Conservation (phyloP, 441 rosid species). For the Adansonia grandidieri region DNA sequence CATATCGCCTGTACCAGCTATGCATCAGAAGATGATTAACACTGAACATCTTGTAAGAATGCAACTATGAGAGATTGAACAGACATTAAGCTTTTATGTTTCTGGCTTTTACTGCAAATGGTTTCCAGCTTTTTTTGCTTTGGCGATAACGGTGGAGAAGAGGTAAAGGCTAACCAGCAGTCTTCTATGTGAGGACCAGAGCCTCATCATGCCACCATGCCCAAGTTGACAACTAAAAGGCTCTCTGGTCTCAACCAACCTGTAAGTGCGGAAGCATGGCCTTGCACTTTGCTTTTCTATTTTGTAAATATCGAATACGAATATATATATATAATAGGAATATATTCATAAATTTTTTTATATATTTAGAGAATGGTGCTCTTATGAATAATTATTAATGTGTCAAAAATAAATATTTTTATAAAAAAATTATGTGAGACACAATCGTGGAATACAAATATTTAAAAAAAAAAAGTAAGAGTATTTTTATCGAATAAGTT, state of each 20-base stretch:
- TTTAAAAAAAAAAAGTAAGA: no score
- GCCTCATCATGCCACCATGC: not conserved
- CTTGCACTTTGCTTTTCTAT: not conserved
- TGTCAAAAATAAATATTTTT: no score
- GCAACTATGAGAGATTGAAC: not conserved
- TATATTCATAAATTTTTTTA: not conserved
- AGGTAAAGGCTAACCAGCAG: not conserved
- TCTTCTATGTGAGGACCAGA: not conserved
- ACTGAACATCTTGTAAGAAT: not conserved
- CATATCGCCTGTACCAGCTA: no score
- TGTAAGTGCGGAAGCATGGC: constrained; percentile 4
- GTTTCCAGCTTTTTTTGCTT: not conserved
- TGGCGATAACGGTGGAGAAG: not conserved
- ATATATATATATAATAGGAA: no score
- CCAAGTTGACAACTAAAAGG: not conserved
- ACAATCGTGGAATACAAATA: no score
- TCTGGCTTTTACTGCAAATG: not conserved
- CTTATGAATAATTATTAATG: no score
- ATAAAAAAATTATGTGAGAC: no score
- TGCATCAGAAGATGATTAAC: not conserved
- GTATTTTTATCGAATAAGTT: not conserved
- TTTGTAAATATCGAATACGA: no score
- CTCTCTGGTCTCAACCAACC: not conserved
- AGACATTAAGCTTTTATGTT: no score
- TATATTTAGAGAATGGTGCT: no score